Conservation (phyloP, 2,329 filamentous ascomycete species). For the Penicillium sp. region DNA sequence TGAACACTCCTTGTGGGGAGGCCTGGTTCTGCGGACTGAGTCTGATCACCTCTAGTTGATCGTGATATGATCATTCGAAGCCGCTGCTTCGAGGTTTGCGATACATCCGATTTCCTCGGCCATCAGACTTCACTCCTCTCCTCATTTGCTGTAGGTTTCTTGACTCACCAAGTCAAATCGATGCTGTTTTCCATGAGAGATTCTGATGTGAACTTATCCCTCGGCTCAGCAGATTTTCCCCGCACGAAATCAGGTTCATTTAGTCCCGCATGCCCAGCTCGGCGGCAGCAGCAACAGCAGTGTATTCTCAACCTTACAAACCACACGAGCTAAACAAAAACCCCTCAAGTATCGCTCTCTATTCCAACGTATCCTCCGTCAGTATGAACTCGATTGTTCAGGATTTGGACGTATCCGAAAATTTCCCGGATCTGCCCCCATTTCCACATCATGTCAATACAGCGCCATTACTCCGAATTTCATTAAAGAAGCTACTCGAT, state of each 20-base stretch:
- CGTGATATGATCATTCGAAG: slow-evolving; percentile 7
- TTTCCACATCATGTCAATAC: slow-evolving; percentile 41
- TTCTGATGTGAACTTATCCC: slow-evolving; percentile 1
- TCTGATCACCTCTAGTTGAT: slow-evolving; percentile 10
- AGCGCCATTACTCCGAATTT: slow-evolving; percentile 41
- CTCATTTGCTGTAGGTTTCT: not conserved
- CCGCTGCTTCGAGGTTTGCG: slow-evolving; percentile 14
- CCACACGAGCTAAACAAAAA: no score
- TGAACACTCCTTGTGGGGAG: no score
- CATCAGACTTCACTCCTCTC: not conserved
- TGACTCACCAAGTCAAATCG: not conserved
- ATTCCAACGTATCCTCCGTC: no score
- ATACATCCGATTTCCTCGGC: slow-evolving; percentile 12
- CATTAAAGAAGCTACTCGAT: slow-evolving; percentile 33
- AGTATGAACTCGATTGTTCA: no score
- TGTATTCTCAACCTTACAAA: no score
- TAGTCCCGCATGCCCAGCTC: no score
- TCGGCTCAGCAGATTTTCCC: slow-evolving; percentile 16
- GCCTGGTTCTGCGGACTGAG: no score
- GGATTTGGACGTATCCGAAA: slow-evolving; percentile 3
- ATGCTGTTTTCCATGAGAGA: not conserved
- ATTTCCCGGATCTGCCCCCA: slow-evolving; percentile 30
- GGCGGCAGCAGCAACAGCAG: no score
- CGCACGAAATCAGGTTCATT: slow-evolving; percentile 11
- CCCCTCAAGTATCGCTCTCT: not conserved